These are phyloP conservation scores for Tetradesmus lagerheimii DNA, from an alignment of 139 green algal genomes.

Conservation along the genomic window DNA sequence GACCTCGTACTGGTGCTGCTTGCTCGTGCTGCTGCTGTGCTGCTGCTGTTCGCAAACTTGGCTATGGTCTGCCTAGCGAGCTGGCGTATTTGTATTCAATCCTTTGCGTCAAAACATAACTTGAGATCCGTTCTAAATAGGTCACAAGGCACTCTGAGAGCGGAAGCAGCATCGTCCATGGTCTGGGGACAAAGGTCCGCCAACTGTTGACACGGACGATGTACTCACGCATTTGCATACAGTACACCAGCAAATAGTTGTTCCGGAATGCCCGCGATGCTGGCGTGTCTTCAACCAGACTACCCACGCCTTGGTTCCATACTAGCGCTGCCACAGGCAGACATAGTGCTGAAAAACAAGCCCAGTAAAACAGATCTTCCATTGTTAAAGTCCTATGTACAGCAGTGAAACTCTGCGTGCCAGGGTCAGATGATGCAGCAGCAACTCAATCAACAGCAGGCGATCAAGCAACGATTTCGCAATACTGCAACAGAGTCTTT, in stretches of 20 bases:
- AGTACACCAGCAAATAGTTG: conserved; percentile 97
- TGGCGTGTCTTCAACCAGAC: conserved; percentile 24
- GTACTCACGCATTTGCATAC: conserved; percentile 94
- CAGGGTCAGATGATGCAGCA: neutral
- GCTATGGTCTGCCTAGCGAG: neutral
- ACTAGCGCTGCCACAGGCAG: conserved; percentile 35
- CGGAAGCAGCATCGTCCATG: neutral
- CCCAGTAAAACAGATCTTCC: conserved; percentile 44
- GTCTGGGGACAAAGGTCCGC: neutral
- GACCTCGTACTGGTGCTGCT: neutral
- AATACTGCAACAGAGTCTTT: too few species aligned
- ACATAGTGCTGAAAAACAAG: neutral
- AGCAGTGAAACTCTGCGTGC: neutral
- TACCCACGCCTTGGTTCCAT: conserved; percentile 44
- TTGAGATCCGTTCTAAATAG: neutral
- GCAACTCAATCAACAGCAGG: neutral
- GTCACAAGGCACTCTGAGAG: neutral
- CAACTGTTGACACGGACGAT: neutral
- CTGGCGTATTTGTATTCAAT: neutral
- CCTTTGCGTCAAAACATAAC: neutral
- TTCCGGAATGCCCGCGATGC: conserved; percentile 87
- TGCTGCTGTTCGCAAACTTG: neutral
- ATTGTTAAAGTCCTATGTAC: neutral
- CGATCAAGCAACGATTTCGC: neutral
- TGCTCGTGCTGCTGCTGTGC: neutral